Percentiles rank a stretch among this genome's conserved stretches.
Evolutionary conservation across 2,329 filamentous ascomycete genomes (phyloP).

Genomic region (Salinomyces thailandicus): DNA sequence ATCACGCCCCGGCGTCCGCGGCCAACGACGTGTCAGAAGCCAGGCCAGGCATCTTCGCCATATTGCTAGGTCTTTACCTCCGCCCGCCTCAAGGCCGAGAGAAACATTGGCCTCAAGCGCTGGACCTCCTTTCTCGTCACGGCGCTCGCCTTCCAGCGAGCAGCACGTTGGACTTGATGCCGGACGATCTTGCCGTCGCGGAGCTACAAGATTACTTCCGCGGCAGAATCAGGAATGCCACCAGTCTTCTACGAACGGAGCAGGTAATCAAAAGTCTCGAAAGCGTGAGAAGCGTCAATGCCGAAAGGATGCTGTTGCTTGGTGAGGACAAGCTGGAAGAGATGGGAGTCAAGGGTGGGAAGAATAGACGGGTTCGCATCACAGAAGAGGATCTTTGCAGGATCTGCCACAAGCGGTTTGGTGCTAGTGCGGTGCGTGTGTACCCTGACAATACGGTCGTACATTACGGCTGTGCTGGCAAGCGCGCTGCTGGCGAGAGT

Average conservation of each 20-base stretch:
- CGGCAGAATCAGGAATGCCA: constrained; percentile 78
- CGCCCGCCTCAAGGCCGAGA: constrained; percentile 65
- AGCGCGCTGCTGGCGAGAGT: constrained; percentile 6
- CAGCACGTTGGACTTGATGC: constrained; percentile 78
- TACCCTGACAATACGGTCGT: constrained; percentile 56
- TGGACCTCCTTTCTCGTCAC: constrained; percentile 82
- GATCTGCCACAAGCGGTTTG: constrained; percentile 86
- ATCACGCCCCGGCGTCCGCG: constrained; percentile 29
- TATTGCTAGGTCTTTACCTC: constrained; percentile 79
- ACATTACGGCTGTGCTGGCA: constrained; percentile 38
- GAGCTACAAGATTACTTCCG: constrained; percentile 85
- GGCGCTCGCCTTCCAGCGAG: constrained; percentile 81
- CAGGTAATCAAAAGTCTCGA: constrained; percentile 67
- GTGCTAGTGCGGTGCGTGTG: constrained; percentile 81
- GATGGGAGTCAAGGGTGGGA: constrained; percentile 40
- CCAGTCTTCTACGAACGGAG: constrained; percentile 68
- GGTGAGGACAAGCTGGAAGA: constrained; percentile 60
- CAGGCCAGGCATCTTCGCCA: constrained; percentile 78
- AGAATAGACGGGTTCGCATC: constrained; percentile 64
- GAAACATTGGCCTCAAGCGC: constrained; percentile 56
- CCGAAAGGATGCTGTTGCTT: constrained; percentile 62
- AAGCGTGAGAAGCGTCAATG: constrained; percentile 66
- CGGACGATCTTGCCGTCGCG: constrained; percentile 63
- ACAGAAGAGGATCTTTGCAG: constrained; percentile 82
- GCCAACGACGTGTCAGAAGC: constrained; percentile 37